Percentiles rank a stretch among this genome's conserved stretches.
Evolutionary conservation across 345 rosid genomes (phyloP).

Genomic region (Eucalyptus lansdowneana): DNA sequence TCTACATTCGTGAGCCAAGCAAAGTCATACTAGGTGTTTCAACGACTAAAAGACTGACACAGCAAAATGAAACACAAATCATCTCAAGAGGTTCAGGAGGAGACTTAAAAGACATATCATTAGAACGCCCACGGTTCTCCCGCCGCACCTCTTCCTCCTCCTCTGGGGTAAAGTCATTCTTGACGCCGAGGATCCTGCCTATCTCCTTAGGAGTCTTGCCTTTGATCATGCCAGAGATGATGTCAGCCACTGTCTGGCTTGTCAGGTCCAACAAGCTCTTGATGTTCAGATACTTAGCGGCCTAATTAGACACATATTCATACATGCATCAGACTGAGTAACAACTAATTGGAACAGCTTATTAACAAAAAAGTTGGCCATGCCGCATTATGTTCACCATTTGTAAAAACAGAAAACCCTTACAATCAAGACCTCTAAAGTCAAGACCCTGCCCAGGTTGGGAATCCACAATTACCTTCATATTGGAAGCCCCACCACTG

Average conservation of each 20-base stretch:
- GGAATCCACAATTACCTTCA: background rate
- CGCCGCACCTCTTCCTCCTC: background rate
- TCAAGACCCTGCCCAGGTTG: background rate
- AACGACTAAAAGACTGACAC: background rate
- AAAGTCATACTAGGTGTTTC: background rate
- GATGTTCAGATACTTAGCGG: conserved; percentile 44
- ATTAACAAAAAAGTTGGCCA: background rate
- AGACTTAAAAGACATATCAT: background rate
- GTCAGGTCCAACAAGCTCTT: conserved; percentile 33
- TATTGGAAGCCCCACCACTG: background rate
- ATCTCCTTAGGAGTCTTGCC: background rate
- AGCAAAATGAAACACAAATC: background rate
- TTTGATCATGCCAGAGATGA: no score
- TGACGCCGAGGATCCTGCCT: no score
- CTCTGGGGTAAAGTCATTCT: no score
- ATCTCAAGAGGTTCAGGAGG: background rate
- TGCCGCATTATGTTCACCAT: background rate
- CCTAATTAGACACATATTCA: conserved; percentile 6
- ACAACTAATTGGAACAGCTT: background rate
- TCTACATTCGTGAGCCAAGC: background rate
- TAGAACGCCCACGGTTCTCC: conserved; percentile 61
- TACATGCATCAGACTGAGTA: background rate
- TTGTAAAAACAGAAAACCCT: background rate
- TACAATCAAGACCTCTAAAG: background rate
- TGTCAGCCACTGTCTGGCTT: conserved; percentile 17